Evolutionary conservation across 176 grass and related monocot species (phyloP), one percentile per base, ranked within the genome.

Genomic region (Aegilops speltoides): DNA sequence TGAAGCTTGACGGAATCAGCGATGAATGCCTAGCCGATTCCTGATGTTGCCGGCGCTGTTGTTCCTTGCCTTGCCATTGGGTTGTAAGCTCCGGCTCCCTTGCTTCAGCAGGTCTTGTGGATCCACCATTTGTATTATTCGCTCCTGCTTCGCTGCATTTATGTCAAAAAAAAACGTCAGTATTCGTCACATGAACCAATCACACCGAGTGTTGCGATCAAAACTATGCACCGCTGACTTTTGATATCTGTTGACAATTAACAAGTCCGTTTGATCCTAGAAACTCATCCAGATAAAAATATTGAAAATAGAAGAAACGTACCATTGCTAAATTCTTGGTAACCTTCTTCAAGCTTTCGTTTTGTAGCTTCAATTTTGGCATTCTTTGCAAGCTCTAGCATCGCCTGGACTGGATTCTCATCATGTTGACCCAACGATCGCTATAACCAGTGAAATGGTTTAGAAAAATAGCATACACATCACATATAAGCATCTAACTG

Each of bases 51-150:
- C 69, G 23, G n/a, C 66, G 85, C 2, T 73, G 46, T 41, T 82
- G 71, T 76, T 80, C 81, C 76, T 87, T 38, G 81, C 20, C 81
- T 87, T 91, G 75, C 66, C 43, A 15, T 54, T 87, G 7, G 68
- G 80, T 22, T 67, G 83, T 9, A 64, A 28, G 33, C 45, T 79
- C 9, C 77, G 83, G 59, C 78, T 85, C 17, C 50, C 80, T 88
- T 95, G 88, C 46, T 92, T 95, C 2, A 88, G 93, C 70, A 95
- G 72, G 71, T 92, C 88, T 45, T 95, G 93, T 2, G 57, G 83
- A 76, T 90, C 93, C 88, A 92, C 91, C 74, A 95, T 80, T 29
- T 90, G 93, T 82, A 95, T 79, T 0, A 86, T 92, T n/a, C 88
- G 76, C 80, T 90, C 86, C 68, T 87, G 90, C 83, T 92, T 95